These are phyloP conservation scores for Candida chilensis DNA, from an alignment of 805 yeast species.

Conservation along the genomic window DNA sequence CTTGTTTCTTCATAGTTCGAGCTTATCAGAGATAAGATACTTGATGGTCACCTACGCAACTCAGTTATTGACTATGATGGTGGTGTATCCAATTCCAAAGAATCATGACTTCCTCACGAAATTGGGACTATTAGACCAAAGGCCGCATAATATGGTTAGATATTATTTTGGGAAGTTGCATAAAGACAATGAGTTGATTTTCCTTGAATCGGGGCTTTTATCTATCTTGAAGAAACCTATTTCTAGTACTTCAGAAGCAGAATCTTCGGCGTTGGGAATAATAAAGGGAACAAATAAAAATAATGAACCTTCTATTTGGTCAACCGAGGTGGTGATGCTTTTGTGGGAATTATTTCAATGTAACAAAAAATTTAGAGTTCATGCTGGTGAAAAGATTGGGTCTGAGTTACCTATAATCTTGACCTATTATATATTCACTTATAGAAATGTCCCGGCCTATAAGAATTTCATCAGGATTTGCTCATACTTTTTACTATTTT, in stretches of 20 bases:
- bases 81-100: slow-evolving; percentile 59
- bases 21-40: slow-evolving; percentile 31
- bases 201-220: slow-evolving; percentile 38
- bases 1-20: slow-evolving; percentile 17
- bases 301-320: slow-evolving; percentile 29
- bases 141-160: slow-evolving; percentile 39
- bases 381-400: slow-evolving; percentile 28
- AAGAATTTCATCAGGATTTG: slow-evolving; percentile 38
- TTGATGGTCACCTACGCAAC: slow-evolving; percentile 44
- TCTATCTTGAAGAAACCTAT: slow-evolving; percentile 39
- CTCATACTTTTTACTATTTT: slow-evolving; percentile 40
- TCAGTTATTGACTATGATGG: slow-evolving; percentile 52
- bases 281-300: slow-evolving; percentile 12
- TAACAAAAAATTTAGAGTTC: slow-evolving; percentile 45
- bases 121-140: slow-evolving; percentile 15
- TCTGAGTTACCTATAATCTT: slow-evolving; percentile 45
- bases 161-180: slow-evolving; percentile 41
- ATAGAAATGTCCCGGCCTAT: slow-evolving; percentile 25
- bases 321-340: slow-evolving; percentile 50
- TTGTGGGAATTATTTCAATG: slow-evolving; percentile 75
- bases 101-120: slow-evolving; percentile 24
- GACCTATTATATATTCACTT: slow-evolving; percentile 48
- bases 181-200: slow-evolving; percentile 44
- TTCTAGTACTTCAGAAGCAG: slow-evolving; percentile 8
- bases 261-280: slow-evolving; percentile 9